These are phyloP conservation scores for Penstemon davidsonii DNA, from an alignment of 257 asterid species.

Conservation along the genomic window DNA sequence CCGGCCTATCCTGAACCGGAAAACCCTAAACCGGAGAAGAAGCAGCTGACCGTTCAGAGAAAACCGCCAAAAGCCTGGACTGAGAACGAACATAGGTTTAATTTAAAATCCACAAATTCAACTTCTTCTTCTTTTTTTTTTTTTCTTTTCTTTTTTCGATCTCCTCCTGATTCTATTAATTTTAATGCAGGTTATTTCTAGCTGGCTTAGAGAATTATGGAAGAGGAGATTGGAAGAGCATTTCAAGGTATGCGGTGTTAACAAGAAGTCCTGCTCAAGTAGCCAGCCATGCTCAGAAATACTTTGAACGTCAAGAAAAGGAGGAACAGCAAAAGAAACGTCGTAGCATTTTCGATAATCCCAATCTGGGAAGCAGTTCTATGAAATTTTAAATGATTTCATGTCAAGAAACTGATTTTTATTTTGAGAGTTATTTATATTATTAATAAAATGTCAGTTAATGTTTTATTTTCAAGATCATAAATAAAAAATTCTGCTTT, in stretches of 20 bases:
- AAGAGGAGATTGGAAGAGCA: conserved; percentile 62
- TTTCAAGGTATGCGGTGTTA: conserved; percentile 41
- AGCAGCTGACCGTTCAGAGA: conserved; percentile 32
- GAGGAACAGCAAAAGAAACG: conserved; percentile 44
- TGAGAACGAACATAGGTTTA: conserved; percentile 55
- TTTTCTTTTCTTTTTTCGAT: no score
- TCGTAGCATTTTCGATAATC: conserved; percentile 50
- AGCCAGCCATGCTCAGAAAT: conserved; percentile 56
- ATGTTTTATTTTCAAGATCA: no score
- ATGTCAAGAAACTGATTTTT: no score
- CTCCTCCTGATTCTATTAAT: neutral
- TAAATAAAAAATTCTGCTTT: no score
- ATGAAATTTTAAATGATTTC: neutral
- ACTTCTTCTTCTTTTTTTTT: neutral
- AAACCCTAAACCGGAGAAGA: conserved; percentile 35
- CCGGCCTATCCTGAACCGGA: conserved; percentile 38
- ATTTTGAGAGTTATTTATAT: no score
- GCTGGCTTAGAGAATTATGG: conserved; percentile 51
- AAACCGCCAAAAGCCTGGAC: conserved; percentile 55
- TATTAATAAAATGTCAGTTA: no score
- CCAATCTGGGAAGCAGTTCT: conserved; percentile 16
- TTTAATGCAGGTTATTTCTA: conserved; percentile 41
- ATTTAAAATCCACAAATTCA: neutral
- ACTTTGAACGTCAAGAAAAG: conserved; percentile 52
- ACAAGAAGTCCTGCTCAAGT: conserved; percentile 53